Conservation (phyloP, 495 filamentous ascomycete species). For the Terfezia boudieri region DNA sequence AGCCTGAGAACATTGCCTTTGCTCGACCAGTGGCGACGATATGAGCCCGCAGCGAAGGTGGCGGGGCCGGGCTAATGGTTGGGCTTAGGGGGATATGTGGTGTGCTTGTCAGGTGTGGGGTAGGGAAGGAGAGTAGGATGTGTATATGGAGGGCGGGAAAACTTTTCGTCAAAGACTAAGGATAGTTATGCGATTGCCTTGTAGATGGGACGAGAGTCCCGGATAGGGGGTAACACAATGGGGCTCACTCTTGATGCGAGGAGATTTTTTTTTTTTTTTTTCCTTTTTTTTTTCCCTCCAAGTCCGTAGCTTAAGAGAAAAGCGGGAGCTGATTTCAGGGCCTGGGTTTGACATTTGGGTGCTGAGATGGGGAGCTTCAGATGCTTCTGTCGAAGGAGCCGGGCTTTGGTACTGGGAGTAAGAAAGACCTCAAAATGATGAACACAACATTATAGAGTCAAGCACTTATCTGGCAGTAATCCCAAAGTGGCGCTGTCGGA, state of each 20-base stretch:
- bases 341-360: not conserved
- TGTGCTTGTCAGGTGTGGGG: constrained; percentile 10
- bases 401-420: not conserved
- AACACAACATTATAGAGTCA: not conserved
- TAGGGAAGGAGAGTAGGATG: not conserved
- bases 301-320: constrained; percentile 13
- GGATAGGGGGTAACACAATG: constrained; percentile 77
- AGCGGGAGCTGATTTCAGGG: not conserved
- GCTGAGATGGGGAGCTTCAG: not conserved
- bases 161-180: constrained; percentile 43
- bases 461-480: not conserved
- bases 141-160: not conserved
- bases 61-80: constrained; percentile 2
- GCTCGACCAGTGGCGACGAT: constrained; percentile 35
- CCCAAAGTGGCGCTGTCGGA: not conserved
- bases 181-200: constrained; percentile 98
- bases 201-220: constrained; percentile 9
- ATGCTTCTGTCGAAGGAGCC: not conserved
- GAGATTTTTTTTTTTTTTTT: constrained; percentile 29
- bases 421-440: not conserved
- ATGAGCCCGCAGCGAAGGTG: constrained; percentile 43
- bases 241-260: constrained; percentile 99
- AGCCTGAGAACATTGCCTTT: not conserved
- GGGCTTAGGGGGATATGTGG: constrained; percentile 18
- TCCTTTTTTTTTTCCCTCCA: constrained; percentile 12